A percentile compares a stretch with the other conserved stretches of the same genome.
phyloP scores from a whole-genome alignment of 2,329 filamentous ascomycete genomes.

The Zymoseptoria tritici region DNA sequence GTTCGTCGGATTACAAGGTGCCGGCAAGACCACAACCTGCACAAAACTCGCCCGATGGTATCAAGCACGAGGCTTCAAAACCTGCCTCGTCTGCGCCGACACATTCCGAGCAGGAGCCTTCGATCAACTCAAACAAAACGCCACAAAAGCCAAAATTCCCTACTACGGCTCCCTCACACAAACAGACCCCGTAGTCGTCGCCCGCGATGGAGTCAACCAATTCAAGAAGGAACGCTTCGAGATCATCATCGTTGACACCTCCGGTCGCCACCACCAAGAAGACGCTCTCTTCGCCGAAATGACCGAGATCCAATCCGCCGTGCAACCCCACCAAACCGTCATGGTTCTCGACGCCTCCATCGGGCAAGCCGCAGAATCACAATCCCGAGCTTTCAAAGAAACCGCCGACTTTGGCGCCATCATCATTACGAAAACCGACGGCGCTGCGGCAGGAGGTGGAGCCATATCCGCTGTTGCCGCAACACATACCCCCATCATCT shows the following conservation, averaged over 20 bases:
- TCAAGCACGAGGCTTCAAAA: constrained; percentile 83
- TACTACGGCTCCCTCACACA: constrained; percentile 97
- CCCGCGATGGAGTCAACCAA: constrained; percentile 91
- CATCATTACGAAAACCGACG: constrained; percentile 98
- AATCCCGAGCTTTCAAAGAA: constrained; percentile 95
- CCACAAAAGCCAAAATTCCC: constrained; percentile 96
- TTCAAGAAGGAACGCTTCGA: constrained; percentile 99
- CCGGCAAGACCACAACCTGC: constrained; percentile 96
- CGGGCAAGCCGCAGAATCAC: constrained; percentile 88
- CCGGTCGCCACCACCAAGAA: constrained; percentile 89
- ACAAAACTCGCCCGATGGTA: constrained; percentile 96
- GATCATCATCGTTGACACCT: constrained; percentile 97
- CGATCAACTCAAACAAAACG: constrained; percentile 97
- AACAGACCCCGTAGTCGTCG: constrained; percentile 89
- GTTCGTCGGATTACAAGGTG: constrained; percentile 97
- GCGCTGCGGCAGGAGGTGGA: constrained; percentile 89
- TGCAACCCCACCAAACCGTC: constrained; percentile 91
- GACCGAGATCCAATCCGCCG: constrained; percentile 88
- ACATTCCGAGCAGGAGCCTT: constrained; percentile 98
- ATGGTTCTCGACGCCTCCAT: constrained; percentile 97
- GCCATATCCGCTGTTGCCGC: constrained; percentile 96
- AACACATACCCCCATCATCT: constrained; percentile 93
- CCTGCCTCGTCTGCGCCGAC: constrained; percentile 92
- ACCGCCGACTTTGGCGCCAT: constrained; percentile 96
- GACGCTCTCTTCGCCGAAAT: constrained; percentile 94